These are phyloP conservation scores for Allantophomopsis lycopodina DNA, from an alignment of 2,329 filamentous ascomycete species.

Conservation along the genomic window DNA sequence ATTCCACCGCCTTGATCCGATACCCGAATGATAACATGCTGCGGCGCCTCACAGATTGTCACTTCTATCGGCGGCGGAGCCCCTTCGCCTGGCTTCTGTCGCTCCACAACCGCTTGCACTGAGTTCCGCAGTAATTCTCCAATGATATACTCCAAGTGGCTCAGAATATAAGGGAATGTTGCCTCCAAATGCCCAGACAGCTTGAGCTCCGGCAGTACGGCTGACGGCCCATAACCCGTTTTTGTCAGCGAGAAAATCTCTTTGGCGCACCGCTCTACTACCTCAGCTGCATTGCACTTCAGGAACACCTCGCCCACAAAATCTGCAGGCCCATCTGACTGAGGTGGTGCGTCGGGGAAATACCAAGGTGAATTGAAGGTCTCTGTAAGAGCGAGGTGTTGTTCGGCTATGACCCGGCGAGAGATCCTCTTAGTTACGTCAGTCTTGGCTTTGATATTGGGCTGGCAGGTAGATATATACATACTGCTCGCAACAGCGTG, in stretches of 20 bases:
- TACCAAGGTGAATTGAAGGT: slow-evolving; percentile 88
- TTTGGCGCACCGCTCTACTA: slow-evolving; percentile 70
- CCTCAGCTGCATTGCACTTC: slow-evolving; percentile 80
- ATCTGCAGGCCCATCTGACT: slow-evolving; percentile 34
- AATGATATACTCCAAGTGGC: slow-evolving; percentile 92
- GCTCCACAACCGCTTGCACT: slow-evolving; percentile 81
- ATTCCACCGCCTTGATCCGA: slow-evolving; percentile 94
- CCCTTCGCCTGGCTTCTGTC: slow-evolving; percentile 31
- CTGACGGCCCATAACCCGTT: slow-evolving; percentile 58
- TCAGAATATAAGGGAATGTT: slow-evolving; percentile 92
- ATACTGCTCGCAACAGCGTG: slow-evolving; percentile 74
- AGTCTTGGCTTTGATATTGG: not conserved
- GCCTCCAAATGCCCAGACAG: slow-evolving; percentile 77
- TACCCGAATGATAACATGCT: slow-evolving; percentile 92
- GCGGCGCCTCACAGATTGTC: slow-evolving; percentile 82
- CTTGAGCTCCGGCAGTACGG: slow-evolving; percentile 65
- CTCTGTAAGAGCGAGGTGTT: slow-evolving; percentile 88
- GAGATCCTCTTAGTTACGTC: slow-evolving; percentile 59
- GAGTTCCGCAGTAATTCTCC: slow-evolving; percentile 91
- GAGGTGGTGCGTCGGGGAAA: slow-evolving; percentile 63
- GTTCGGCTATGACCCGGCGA: slow-evolving; percentile 89
- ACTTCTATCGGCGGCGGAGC: slow-evolving; percentile 77
- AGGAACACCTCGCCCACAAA: slow-evolving; percentile 95
- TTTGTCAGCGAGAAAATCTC: slow-evolving; percentile 63
- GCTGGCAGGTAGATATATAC: slow-evolving; percentile 14